Base-by-base conservation (phyloP, 2,329 filamentous ascomycete species). In the Scedosporium dehoogii region DNA sequence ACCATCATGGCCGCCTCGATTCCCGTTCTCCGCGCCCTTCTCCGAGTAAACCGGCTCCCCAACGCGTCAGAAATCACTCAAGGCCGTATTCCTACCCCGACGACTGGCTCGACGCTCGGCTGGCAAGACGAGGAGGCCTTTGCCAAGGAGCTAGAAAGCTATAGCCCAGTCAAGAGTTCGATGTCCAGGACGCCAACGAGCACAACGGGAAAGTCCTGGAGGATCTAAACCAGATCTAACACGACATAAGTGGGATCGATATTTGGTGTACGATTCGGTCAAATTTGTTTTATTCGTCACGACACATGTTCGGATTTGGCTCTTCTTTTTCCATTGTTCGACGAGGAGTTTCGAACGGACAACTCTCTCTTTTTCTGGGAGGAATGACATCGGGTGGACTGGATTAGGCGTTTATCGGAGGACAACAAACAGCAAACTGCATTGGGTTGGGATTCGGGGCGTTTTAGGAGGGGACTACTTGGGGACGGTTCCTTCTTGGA, bases 1-100 rank as follows among this genome's bases (percentile, higher is more conserved):
- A 64, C 66, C 21, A 66, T 66, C 44, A 65, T 67, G 60, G 66
- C 66, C 18, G 64, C 61, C 62, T 66, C 64, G 10, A 62, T 66
- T 25, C 65, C 64, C n/a, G 59, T 64, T 38, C 62, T 66, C 3
- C 65, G 65, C 18, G 59, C 61, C 38, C 62, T 65, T 1, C 33
- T 55, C 59, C 55, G 27, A 41, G 23, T 25, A 16, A 58, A 25
- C n/a, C 27, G 55, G 6, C 25, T 16, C 14, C 25, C 4, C 25
- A 33, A 23, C 33, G 25, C 55, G 6, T 55, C 51, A 6, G 51
- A 55, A 27, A 55, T 58, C 6, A 58, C 55, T 14, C 55, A 33
- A 25, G 33, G 33, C 55, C 55, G 33, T 12, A 33, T 41, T 16
- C 55, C 55, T 23, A 58, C 55, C 27, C 55, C 55, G 3, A 58